Evolutionary conservation across 768 basidiomycete species (phyloP).

Genomic region (Coprinopsis cinerea): DNA sequence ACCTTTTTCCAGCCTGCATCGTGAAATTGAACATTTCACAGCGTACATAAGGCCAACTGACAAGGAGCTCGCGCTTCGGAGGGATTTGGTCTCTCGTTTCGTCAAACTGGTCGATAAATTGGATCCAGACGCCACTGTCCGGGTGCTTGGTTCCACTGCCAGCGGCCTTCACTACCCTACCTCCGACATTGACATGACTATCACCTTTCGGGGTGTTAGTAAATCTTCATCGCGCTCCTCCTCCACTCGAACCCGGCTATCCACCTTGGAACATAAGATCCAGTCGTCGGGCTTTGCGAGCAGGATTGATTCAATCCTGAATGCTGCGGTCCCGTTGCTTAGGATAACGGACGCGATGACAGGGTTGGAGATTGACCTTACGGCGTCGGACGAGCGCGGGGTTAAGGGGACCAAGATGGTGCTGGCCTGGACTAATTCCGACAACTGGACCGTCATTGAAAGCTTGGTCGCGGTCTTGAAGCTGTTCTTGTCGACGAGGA

Average conservation of each 20-base stretch:
- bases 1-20: conserved; percentile 17
- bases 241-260: neutral
- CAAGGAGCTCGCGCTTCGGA: conserved; percentile 13
- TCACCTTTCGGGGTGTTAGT: conserved; percentile 4
- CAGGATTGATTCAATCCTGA: conserved; percentile 14
- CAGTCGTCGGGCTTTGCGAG: conserved; percentile 15
- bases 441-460: conserved; percentile 12
- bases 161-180: conserved; percentile 21
- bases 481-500: conserved; percentile 20
- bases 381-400: conserved; percentile 15
- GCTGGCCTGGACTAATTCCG: conserved; percentile 15
- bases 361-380: conserved; percentile 21
- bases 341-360: conserved; percentile 20
- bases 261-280: conserved; percentile 8
- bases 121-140: conserved; percentile 11
- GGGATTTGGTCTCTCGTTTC: conserved; percentile 19
- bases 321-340: conserved; percentile 18
- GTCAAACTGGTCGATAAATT: conserved; percentile 15
- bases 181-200: conserved; percentile 24
- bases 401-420: conserved; percentile 17
- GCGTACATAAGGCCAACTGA: conserved; percentile 19
- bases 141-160: conserved; percentile 19
- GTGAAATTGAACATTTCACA: conserved; percentile 18
- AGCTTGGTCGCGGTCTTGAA: conserved; percentile 20
- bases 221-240: neutral